Conservation (phyloP, 2,329 filamentous ascomycete genomes). For the Penicillium italicum region DNA sequence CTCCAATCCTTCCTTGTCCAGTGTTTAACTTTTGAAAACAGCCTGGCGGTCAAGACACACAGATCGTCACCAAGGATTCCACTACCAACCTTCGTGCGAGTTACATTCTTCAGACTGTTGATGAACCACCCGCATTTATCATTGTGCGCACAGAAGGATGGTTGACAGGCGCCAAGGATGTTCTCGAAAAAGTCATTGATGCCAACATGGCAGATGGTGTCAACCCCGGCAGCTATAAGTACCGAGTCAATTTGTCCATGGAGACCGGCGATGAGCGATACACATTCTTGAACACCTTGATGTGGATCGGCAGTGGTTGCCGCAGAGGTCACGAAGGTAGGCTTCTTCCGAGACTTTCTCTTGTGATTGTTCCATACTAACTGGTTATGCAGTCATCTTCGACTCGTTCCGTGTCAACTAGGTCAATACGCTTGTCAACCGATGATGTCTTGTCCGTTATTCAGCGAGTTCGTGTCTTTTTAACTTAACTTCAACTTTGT, state of each 20-base stretch:
- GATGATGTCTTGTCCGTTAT: slow-evolving; percentile 17
- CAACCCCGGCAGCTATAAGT: slow-evolving; percentile 49
- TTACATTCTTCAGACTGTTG: slow-evolving; percentile 50
- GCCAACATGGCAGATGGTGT: slow-evolving; percentile 44
- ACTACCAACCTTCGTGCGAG: slow-evolving; percentile 45
- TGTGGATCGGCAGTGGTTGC: slow-evolving; percentile 51
- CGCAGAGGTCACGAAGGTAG: slow-evolving; percentile 46
- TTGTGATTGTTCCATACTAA: slow-evolving; percentile 4
- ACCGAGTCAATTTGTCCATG: slow-evolving; percentile 47
- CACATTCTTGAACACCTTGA: slow-evolving; percentile 48
- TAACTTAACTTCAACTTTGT: slow-evolving; percentile 5
- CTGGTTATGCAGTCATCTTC: slow-evolving; percentile 29
- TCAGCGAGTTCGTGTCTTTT: slow-evolving; percentile 19
- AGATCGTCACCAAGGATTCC: slow-evolving; percentile 48
- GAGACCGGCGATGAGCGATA: slow-evolving; percentile 51
- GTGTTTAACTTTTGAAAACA: slow-evolving; percentile 19
- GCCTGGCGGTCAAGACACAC: slow-evolving; percentile 51
- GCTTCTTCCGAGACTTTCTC: not conserved
- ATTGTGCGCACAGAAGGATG: slow-evolving; percentile 47
- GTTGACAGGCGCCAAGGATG: slow-evolving; percentile 48
- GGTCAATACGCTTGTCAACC: slow-evolving; percentile 4
- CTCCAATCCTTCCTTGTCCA: not conserved
- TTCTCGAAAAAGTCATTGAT: slow-evolving; percentile 49
- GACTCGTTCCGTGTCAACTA: slow-evolving; percentile 39
- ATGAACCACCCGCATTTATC: slow-evolving; percentile 50